A percentile compares a stretch with the other conserved stretches of the same genome.
Conservation (phyloP, 2,329 filamentous ascomycete species). For the Penicillium freii region DNA sequence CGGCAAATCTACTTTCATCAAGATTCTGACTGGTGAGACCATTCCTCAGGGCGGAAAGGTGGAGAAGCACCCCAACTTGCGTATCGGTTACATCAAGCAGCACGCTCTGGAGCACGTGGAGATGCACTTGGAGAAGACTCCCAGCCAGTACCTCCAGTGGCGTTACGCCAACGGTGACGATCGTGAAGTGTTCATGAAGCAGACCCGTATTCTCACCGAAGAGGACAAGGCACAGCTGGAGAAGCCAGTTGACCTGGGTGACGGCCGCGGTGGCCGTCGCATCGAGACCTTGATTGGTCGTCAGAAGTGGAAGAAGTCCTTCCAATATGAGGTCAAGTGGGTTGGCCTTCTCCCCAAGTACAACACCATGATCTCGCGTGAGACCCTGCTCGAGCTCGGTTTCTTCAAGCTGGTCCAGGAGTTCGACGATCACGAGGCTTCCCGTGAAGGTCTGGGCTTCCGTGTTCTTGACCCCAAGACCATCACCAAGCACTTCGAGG, state of each 20-base stretch:
- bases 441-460: constrained; percentile 96
- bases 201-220: constrained; percentile 83
- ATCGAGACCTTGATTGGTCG: constrained; percentile 90
- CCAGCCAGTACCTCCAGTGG: constrained; percentile 98
- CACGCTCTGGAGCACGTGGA: constrained; percentile 98
- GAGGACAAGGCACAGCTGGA: constrained; percentile 90
- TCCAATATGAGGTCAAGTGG: constrained; percentile 99
- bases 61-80: constrained; percentile 96
- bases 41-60: constrained; percentile 82
- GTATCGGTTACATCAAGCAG: constrained; percentile 99
- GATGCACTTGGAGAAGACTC: constrained; percentile 99
- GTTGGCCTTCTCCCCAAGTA: constrained; percentile 80
- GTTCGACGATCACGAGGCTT: constrained; percentile 97
- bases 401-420: constrained; percentile 95
- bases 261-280: constrained; percentile 73
- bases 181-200: constrained; percentile 95
- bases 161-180: constrained; percentile 96
- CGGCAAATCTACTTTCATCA: constrained; percentile 97
- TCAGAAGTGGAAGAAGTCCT: constrained; percentile 98
- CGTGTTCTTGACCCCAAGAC: constrained; percentile 87
- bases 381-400: constrained; percentile 80
- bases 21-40: constrained; percentile 88
- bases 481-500: constrained; percentile 97
- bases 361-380: constrained; percentile 89
- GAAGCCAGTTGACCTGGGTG: constrained; percentile 78